Conservation (phyloP, 345 rosid genomes). For the Angophora floribunda region DNA sequence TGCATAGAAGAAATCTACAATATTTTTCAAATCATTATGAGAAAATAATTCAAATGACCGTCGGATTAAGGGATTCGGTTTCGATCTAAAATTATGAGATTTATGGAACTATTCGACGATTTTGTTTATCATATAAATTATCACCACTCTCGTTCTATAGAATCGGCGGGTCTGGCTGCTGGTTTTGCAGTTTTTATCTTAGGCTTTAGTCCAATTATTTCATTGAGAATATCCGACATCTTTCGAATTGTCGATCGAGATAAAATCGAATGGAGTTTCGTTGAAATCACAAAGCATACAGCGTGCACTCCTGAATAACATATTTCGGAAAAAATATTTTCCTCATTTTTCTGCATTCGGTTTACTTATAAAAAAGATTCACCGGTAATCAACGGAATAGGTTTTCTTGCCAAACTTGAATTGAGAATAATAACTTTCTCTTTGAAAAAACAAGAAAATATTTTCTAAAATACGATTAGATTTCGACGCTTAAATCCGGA, state of each 20-base stretch:
- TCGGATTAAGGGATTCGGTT: not conserved
- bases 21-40: not conserved
- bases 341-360: not conserved
- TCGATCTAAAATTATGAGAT: not conserved
- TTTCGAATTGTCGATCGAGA: fast-evolving
- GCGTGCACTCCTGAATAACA: fast-evolving
- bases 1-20: not conserved
- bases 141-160: not conserved
- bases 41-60: not conserved
- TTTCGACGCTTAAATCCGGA: fast-evolving
- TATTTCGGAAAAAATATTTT: too few species aligned
- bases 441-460: fast-evolving
- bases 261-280: not conserved
- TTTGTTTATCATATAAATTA: not conserved
- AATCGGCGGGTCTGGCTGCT: not conserved
- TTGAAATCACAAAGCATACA: not conserved
- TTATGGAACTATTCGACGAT: not conserved
- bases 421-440: too few species aligned
- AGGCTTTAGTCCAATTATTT: not conserved
- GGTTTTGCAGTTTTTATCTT: not conserved
- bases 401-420: not conserved
- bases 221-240: not conserved
- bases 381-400: fast-evolving
- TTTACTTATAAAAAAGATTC: too few species aligned
- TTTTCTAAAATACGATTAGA: not conserved